Evolutionary conservation across 345 rosid species (phyloP).

Genomic region (Pseudoturritis turrita): DNA sequence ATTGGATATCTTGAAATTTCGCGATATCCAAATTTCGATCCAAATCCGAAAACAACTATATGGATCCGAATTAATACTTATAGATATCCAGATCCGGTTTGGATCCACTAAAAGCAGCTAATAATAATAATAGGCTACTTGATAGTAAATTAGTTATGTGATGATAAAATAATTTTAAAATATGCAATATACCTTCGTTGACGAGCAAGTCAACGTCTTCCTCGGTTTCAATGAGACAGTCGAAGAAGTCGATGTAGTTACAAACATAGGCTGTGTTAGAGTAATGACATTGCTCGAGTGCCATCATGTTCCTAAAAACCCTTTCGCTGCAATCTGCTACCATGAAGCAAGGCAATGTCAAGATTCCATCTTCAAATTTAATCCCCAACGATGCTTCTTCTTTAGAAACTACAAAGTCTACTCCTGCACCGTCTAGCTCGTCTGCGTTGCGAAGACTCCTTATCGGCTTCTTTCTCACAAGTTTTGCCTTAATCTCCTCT

Average conservation of each 20-base stretch:
- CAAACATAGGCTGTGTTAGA: background rate
- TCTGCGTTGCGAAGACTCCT: background rate
- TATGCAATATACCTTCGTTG: background rate
- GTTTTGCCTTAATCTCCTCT: background rate
- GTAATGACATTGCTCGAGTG: constrained; percentile 23
- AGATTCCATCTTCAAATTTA: background rate
- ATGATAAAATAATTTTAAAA: too few relatives aligned
- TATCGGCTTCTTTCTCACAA: background rate
- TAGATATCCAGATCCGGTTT: too few relatives aligned
- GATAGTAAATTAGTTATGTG: too few relatives aligned
- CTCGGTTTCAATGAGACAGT: constrained; percentile 7
- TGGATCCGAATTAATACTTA: too few relatives aligned
- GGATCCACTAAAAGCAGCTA: too few relatives aligned
- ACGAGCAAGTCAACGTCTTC: constrained; percentile 19
- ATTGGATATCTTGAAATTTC: too few relatives aligned
- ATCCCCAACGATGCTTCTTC: background rate
- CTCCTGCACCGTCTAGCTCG: background rate
- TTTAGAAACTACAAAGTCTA: background rate
- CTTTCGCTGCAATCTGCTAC: background rate
- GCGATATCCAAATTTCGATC: too few relatives aligned
- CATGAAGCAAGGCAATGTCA: background rate
- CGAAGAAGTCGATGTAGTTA: background rate
- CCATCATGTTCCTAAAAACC: constrained; percentile 13
- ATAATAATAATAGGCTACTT: too few relatives aligned
- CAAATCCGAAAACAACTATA: too few relatives aligned